Percentiles rank a stretch among this genome's conserved stretches.
Evolutionary conservation across 2,329 filamentous ascomycete genomes (phyloP).

Genomic region (Talaromyces albobiverticillius): DNA sequence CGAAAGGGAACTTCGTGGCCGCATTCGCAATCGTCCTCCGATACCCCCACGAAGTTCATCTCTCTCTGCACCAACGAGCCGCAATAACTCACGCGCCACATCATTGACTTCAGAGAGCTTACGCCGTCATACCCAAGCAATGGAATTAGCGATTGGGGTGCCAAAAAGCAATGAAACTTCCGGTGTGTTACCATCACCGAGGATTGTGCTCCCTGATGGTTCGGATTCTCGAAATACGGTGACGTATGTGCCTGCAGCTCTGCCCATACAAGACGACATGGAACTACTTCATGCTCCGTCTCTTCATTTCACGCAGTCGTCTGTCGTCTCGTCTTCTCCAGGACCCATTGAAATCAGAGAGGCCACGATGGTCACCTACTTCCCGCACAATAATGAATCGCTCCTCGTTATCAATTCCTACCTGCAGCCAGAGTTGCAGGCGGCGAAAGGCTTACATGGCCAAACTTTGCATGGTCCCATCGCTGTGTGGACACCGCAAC

Average conservation of each 20-base stretch:
- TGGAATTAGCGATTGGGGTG: slow-evolving; percentile 23
- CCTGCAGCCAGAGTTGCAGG: slow-evolving; percentile 27
- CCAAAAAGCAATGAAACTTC: slow-evolving; percentile 21
- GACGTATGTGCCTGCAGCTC: slow-evolving; percentile 33
- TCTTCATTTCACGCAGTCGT: slow-evolving; percentile 48
- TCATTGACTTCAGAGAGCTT: slow-evolving; percentile 45
- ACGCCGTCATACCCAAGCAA: slow-evolving; percentile 30
- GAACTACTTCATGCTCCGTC: slow-evolving; percentile 46
- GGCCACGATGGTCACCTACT: slow-evolving; percentile 59
- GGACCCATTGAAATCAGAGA: slow-evolving; percentile 58
- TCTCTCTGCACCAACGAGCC: slow-evolving; percentile 46
- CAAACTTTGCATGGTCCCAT: slow-evolving; percentile 12
- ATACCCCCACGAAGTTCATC: slow-evolving; percentile 44
- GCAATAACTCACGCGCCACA: slow-evolving; percentile 42
- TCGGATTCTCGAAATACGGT: slow-evolving; percentile 20
- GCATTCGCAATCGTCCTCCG: slow-evolving; percentile 26
- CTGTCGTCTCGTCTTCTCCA: slow-evolving; percentile 48
- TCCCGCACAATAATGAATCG: slow-evolving; percentile 62
- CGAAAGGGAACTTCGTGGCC: slow-evolving; percentile 27
- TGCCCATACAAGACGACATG: slow-evolving; percentile 35
- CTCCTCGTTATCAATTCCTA: slow-evolving; percentile 61
- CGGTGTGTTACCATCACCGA: slow-evolving; percentile 21
- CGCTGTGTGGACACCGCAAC: slow-evolving; percentile 28
- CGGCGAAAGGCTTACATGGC: slow-evolving; percentile 27
- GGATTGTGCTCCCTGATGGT: slow-evolving; percentile 18